Percentiles rank a stretch among this genome's conserved stretches.
These are phyloP conservation scores for Sporothrix globosa DNA, from an alignment of 2,329 filamentous ascomycete genomes.

Conservation along the genomic window DNA sequence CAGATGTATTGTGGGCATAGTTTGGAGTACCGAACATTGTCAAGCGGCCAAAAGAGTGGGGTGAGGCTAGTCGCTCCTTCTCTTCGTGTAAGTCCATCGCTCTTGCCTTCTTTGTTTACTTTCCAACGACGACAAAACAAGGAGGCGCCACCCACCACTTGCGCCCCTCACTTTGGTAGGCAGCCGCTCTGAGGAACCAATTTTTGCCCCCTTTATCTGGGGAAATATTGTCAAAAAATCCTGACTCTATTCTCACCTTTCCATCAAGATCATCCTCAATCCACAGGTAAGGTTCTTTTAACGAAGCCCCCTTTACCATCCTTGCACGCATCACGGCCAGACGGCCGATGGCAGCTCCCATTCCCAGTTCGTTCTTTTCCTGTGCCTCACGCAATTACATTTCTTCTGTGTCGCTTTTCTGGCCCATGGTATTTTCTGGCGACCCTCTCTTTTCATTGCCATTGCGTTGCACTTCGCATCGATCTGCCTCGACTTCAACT, in stretches of 20 bases:
- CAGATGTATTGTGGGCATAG: background rate
- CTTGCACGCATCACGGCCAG: background rate
- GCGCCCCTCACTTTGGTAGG: background rate
- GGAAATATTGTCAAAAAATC: background rate
- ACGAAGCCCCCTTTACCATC: background rate
- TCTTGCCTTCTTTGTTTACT: conserved; percentile 19
- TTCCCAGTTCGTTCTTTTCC: background rate
- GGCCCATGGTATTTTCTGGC: background rate
- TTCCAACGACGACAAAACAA: background rate
- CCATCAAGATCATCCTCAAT: background rate
- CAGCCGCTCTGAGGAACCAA: background rate
- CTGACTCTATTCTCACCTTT: background rate
- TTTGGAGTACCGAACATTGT: background rate
- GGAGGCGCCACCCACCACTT: conserved; percentile 16
- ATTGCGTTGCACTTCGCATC: background rate
- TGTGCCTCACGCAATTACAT: background rate
- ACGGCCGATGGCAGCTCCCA: background rate
- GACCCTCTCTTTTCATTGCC: background rate
- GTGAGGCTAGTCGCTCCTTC: conserved; percentile 8
- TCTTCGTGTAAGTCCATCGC: conserved; percentile 4
- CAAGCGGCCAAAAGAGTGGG: background rate
- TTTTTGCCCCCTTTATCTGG: background rate
- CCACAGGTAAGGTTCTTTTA: background rate
- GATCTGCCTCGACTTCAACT: background rate
- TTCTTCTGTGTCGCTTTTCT: background rate